phyloP scores from a whole-genome alignment of 768 basidiomycete genomes.

The Lactarius pseudohatsudake region DNA sequence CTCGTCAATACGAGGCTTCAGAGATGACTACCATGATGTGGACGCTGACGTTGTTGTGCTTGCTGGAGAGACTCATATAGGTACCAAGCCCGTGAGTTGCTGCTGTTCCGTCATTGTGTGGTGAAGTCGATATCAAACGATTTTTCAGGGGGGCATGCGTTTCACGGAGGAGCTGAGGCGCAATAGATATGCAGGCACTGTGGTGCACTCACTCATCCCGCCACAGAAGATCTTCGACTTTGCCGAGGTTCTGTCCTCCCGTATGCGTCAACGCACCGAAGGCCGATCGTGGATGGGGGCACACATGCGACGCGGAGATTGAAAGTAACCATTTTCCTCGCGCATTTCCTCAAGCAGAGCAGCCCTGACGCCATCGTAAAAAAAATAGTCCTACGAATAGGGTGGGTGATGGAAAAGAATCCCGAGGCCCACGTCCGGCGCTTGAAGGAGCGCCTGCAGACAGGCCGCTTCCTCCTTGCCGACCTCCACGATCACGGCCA shows the following conservation, averaged over 20 bases:
- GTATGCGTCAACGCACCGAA: conserved; percentile 35
- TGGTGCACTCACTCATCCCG: conserved; percentile 9
- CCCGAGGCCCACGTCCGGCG: conserved; percentile 40
- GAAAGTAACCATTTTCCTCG: conserved; percentile 32
- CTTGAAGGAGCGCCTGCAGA: conserved; percentile 33
- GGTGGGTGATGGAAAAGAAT: conserved; percentile 40
- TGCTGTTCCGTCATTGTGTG: conserved; percentile 19
- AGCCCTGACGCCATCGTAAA: conserved; percentile 9
- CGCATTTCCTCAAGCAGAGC: neutral
- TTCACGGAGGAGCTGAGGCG: conserved; percentile 19
- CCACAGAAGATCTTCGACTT: conserved; percentile 33
- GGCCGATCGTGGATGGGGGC: conserved; percentile 44
- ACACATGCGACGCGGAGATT: conserved; percentile 47
- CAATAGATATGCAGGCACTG: conserved; percentile 19
- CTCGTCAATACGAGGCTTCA: conserved; percentile 40
- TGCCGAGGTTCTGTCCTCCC: conserved; percentile 36
- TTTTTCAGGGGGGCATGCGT: conserved; percentile 24
- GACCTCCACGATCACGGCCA: neutral
- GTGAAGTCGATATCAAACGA: neutral
- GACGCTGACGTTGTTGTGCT: conserved; percentile 42
- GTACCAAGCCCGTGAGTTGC: conserved; percentile 42
- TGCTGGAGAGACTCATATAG: conserved; percentile 42
- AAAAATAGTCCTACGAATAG: conserved; percentile 34
- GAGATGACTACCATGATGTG: conserved; percentile 40
- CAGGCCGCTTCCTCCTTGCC: conserved; percentile 35